Evolutionary conservation across 2,329 filamentous ascomycete genomes (phyloP).

Genomic region (Ceratocystis papillata): DNA sequence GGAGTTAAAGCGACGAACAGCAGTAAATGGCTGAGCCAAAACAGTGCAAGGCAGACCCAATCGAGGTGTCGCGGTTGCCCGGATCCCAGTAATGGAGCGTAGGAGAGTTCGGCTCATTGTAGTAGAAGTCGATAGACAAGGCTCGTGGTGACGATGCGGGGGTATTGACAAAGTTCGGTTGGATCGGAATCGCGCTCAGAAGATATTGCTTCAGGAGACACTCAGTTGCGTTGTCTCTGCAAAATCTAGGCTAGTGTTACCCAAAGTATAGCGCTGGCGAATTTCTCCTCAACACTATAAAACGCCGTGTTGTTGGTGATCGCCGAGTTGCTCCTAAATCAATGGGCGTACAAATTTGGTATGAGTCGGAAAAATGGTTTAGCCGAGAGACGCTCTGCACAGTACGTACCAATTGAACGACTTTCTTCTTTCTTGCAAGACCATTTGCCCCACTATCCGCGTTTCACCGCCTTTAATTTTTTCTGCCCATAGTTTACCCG

Average conservation of each 20-base stretch:
- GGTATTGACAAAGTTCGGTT: not conserved
- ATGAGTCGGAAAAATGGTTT: constrained; percentile 21
- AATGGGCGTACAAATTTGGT: constrained; percentile 16
- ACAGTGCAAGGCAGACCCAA: constrained; percentile 31
- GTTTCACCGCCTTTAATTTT: constrained; percentile 24
- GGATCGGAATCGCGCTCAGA: too few species aligned
- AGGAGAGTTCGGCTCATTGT: constrained; percentile 50
- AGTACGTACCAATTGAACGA: not conserved
- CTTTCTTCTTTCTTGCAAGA: too few species aligned
- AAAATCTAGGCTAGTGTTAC: not conserved
- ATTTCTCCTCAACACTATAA: not conserved
- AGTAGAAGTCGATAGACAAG: not conserved
- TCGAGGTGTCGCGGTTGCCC: constrained; percentile 32
- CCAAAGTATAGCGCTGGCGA: not conserved
- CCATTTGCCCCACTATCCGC: constrained; percentile 18
- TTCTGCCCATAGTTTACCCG: constrained; percentile 19
- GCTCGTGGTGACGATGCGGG: not conserved
- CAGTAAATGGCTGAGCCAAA: constrained; percentile 39
- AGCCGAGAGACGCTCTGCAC: not conserved
- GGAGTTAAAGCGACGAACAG: constrained; percentile 34
- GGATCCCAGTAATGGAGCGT: constrained; percentile 52
- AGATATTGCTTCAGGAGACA: not conserved
- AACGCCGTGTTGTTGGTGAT: constrained; percentile 7
- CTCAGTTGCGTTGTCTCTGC: not conserved
- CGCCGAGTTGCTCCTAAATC: not conserved